Evolutionary conservation across 208 protist species (phyloP).

Genomic region (Crithidia fasciculata): DNA sequence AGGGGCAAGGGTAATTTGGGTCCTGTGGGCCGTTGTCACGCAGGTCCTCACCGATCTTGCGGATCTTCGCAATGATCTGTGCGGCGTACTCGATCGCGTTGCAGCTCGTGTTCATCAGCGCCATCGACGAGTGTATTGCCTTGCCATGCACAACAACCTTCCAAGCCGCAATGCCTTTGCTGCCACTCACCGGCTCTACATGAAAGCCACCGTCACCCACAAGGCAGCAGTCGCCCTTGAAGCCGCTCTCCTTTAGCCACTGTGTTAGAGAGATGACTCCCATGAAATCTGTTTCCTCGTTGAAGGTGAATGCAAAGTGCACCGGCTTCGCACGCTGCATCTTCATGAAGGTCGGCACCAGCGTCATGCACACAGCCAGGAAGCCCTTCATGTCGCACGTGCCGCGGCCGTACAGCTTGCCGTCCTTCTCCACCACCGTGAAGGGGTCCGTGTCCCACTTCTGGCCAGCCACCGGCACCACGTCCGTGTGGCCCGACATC

Average conservation of each 20-base stretch:
- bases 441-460: constrained; percentile 52
- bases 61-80: constrained; percentile 46
- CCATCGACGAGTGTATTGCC: constrained; percentile 53
- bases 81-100: constrained; percentile 47
- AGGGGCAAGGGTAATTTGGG: constrained; percentile 27
- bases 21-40: constrained; percentile 30
- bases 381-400: constrained; percentile 59
- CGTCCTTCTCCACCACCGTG: constrained; percentile 37
- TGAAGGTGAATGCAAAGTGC: constrained; percentile 44
- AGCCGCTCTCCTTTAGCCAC: constrained; percentile 30
- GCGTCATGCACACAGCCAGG: constrained; percentile 37
- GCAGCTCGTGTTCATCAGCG: constrained; percentile 47
- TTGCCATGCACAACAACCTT: constrained; percentile 47
- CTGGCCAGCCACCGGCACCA: constrained; percentile 52
- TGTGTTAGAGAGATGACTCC: constrained; percentile 29
- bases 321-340: constrained; percentile 45
- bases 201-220: constrained; percentile 35
- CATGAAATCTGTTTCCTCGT: constrained; percentile 41
- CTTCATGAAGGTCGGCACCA: constrained; percentile 34
- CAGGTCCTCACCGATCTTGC: constrained; percentile 30
- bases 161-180: constrained; percentile 41
- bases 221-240: constrained; percentile 50
- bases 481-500: constrained; percentile 49
- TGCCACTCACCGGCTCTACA: constrained; percentile 35
- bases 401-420: constrained; percentile 55